Base-by-base conservation (phyloP, 352 stramenopile species). In the Globisporangium okanoganense region DNA sequence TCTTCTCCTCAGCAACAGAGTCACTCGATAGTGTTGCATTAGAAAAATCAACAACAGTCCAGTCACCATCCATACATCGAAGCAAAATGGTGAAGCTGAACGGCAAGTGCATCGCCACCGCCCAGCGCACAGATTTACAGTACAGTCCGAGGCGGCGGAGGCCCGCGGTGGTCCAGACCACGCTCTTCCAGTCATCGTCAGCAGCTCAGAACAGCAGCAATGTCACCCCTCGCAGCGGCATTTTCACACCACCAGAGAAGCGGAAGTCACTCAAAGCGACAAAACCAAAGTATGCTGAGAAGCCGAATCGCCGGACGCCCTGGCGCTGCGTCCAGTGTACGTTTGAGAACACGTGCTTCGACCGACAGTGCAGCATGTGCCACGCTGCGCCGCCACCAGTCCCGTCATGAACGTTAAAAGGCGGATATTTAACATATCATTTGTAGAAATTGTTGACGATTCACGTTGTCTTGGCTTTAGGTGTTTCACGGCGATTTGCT, bases 321-420 rank as follows among this genome's bases (percentile, higher is more conserved):
- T 91, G 82, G 82, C 74, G 66, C 18, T 91, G 82, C 45, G 18
- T 44, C 24, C 61, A 82, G 53, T 91, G 82, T 70, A 91, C 82
- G 18, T 91, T 77, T 55, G 76, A 83, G 51, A 91, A 91, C 65
- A 88, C 76, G 44, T 91, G 82, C 69, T 89, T 91, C 38, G 78
- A 88, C 53, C 76, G 62, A 20, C 61, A 69, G 31, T 91, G 82
- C 71, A 84, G 78, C 58, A 91, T 91, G 79, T 91, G 79, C 63
- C 74, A 69, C 52, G 70, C 70, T 36, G 22, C 69, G 27, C 63
- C 22, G 27, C 57, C 57, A 3, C 47, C 47, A 1, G n/a, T 63
- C 7, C 5, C 20, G 31, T 76, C 51, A 18, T 52, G 29, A 71
- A 40, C 66, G 66, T 69, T 64, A 72, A 72, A 44, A 56, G 7